Percentiles rank a stretch among this genome's conserved stretches.
phyloP scores from a whole-genome alignment of 1,139 yeast genomes.

The Candida sp. region DNA sequence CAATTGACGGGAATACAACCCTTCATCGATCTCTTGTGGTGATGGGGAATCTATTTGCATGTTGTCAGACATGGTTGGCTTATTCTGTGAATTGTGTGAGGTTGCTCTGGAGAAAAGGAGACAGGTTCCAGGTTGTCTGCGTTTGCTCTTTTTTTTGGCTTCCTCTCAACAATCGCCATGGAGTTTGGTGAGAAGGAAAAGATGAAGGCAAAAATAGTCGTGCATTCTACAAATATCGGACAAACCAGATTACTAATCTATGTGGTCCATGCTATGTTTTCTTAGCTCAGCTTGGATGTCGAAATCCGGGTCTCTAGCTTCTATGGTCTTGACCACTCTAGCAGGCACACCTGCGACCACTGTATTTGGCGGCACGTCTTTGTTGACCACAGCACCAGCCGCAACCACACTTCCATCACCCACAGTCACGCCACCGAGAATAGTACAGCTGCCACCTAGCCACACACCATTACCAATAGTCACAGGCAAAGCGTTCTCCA shows the following conservation, averaged over 20 bases:
- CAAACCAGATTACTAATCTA: not conserved
- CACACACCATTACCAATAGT: conserved; percentile 67
- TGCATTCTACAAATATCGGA: conserved; percentile 1
- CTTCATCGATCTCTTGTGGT: conserved; percentile 73
- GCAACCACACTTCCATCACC: conserved; percentile 70
- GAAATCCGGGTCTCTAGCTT: conserved; percentile 16
- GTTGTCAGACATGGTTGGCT: conserved; percentile 17
- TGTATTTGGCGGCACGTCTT: conserved; percentile 53
- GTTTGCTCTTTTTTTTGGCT: not conserved
- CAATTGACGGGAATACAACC: conserved; percentile 94
- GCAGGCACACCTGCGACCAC: conserved; percentile 70
- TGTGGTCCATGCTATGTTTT: conserved; percentile 14
- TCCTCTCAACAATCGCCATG: no score
- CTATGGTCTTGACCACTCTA: conserved; percentile 40
- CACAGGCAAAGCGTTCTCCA: conserved; percentile 60
- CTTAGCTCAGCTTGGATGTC: conserved; percentile 13
- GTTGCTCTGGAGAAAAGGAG: not conserved
- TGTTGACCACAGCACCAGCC: conserved; percentile 68
- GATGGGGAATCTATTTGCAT: conserved; percentile 66
- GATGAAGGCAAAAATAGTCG: conserved; percentile 3
- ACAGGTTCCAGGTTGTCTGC: not conserved
- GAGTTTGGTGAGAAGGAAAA: not conserved
- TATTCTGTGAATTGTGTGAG: not conserved
- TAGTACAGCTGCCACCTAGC: conserved; percentile 60
- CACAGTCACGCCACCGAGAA: conserved; percentile 69